Conservation (phyloP, 1,284 basidiomycete species). For the Ceratobasidium sp. region DNA sequence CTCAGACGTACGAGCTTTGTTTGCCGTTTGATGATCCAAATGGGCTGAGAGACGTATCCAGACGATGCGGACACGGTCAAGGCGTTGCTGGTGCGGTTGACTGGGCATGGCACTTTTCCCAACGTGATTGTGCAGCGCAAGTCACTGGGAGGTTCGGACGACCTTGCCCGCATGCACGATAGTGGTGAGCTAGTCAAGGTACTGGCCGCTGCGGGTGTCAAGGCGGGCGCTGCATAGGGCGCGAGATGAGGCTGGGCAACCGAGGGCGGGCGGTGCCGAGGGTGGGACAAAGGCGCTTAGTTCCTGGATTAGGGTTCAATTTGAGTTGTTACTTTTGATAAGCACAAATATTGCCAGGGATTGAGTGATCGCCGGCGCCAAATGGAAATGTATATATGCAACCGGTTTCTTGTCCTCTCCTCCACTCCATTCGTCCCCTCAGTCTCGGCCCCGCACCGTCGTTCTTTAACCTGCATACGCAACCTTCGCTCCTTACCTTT, state of each 20-base stretch:
- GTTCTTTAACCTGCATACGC: conserved; percentile 14
- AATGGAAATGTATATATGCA: conserved; percentile 24
- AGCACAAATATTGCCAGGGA: conserved; percentile 3
- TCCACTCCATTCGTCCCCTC: conserved; percentile 12
- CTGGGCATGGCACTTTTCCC: conserved; percentile 76
- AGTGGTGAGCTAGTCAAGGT: conserved; percentile 59
- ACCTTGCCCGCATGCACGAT: conserved; percentile 66
- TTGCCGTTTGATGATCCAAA: not conserved
- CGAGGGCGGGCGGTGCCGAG: conserved; percentile 1
- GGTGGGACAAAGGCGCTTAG: not conserved
- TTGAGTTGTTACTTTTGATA: conserved; percentile 8
- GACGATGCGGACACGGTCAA: conserved; percentile 76
- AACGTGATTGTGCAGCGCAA: conserved; percentile 76
- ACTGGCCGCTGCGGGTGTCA: conserved; percentile 51
- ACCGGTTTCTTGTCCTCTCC: not conserved
- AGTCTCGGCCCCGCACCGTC: conserved; percentile 21
- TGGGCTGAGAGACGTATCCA: conserved; percentile 51
- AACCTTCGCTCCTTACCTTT: not conserved
- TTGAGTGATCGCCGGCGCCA: conserved; percentile 28
- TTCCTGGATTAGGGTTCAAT: conserved; percentile 9
- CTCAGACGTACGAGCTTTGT: conserved; percentile 65
- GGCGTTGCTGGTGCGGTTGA: conserved; percentile 72
- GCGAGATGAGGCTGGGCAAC: conserved; percentile 1
- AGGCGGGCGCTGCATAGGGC: conserved; percentile 15
- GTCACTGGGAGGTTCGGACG: conserved; percentile 79